Evolutionary conservation across 1,284 basidiomycete genomes (phyloP).

Genomic region (Trichosporon sp.): DNA sequence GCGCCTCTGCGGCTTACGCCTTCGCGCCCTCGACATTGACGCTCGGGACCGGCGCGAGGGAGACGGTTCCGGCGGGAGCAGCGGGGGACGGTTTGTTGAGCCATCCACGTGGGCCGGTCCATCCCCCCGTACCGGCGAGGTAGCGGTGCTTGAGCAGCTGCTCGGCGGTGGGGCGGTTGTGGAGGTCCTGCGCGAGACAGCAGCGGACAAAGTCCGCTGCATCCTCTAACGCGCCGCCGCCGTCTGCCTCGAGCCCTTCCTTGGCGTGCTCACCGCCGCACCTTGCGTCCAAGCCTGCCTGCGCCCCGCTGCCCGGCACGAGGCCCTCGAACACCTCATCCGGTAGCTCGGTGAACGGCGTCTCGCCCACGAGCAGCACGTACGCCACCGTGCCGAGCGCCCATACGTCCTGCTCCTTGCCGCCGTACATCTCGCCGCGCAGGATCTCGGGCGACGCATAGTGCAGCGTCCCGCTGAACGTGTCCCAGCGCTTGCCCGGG

Average conservation of each 20-base stretch:
- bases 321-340: constrained; percentile 43
- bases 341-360: constrained; percentile 65
- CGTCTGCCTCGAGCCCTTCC: constrained; percentile 41
- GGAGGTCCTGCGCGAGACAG: constrained; percentile 39
- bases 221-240: constrained; percentile 41
- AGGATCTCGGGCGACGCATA: constrained; percentile 97
- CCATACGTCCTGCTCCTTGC: constrained; percentile 98
- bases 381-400: constrained; percentile 97
- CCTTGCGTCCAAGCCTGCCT: constrained; percentile 32
- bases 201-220: constrained; percentile 45
- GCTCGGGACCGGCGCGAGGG: background rate
- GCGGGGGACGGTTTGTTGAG: constrained; percentile 10
- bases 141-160: constrained; percentile 39
- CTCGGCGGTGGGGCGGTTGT: constrained; percentile 42
- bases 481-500: constrained; percentile 90
- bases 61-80: background rate
- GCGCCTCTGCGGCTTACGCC: too few species aligned
- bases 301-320: constrained; percentile 24
- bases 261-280: constrained; percentile 30
- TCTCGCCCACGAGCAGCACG: constrained; percentile 91
- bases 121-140: constrained; percentile 36
- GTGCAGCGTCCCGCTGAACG: constrained; percentile 76
- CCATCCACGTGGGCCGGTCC: constrained; percentile 43
- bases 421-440: constrained; percentile 86
- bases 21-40: background rate